Evolutionary conservation across 495 filamentous ascomycete genomes (phyloP).

Genomic region (Amniculicola lignicola): DNA sequence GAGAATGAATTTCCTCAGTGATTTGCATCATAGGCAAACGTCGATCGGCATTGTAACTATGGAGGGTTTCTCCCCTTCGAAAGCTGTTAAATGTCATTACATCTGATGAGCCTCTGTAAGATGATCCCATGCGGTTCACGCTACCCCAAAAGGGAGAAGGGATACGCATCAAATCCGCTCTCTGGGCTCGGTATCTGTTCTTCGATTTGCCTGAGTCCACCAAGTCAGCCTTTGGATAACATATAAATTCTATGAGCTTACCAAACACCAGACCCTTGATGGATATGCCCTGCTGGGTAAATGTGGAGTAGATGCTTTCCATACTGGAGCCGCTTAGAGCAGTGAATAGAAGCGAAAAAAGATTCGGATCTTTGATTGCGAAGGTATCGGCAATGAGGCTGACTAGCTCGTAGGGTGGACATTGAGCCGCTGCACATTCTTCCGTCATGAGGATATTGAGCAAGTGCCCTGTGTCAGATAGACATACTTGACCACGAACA

Average conservation of each 20-base stretch:
- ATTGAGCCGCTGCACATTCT: background rate
- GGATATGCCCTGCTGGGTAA: no score
- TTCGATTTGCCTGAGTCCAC: background rate
- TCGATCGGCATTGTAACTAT: background rate
- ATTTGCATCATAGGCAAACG: no score
- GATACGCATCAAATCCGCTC: background rate
- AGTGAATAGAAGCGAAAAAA: background rate
- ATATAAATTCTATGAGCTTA: background rate
- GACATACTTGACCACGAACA: background rate
- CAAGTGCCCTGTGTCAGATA: background rate
- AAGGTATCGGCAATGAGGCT: background rate
- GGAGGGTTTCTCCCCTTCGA: background rate
- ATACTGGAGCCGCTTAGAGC: background rate
- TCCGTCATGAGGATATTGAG: background rate
- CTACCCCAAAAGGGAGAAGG: background rate
- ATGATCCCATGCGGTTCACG: background rate
- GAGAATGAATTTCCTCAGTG: no score
- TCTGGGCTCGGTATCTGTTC: background rate
- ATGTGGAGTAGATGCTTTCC: background rate
- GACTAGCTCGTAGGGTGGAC: background rate
- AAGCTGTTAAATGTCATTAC: background rate
- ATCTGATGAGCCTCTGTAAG: background rate
- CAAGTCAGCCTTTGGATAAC: background rate
- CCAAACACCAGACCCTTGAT: background rate
- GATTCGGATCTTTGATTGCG: background rate